A percentile compares a stretch with the other conserved stretches of the same genome.
Evolutionary conservation across 495 filamentous ascomycete species (phyloP).

Genomic region (Jackrogersella multiformis): DNA sequence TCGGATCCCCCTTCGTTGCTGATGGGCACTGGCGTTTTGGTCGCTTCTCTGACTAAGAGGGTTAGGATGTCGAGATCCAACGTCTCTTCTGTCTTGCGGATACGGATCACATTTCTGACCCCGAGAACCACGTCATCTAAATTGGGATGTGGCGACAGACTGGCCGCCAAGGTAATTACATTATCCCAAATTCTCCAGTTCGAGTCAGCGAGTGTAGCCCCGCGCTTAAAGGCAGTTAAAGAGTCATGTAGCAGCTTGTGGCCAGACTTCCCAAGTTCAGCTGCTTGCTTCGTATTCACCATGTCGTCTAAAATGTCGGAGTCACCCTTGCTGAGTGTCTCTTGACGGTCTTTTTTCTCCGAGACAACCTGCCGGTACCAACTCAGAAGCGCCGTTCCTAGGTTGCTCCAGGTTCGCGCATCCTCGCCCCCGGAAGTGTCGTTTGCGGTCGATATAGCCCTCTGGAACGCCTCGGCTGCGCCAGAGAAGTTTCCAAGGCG

Average conservation of each 20-base stretch:
- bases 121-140: conserved; percentile 78
- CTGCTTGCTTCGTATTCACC: conserved; percentile 32
- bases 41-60: conserved; percentile 74
- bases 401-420: conserved; percentile 92
- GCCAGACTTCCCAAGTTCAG: conserved; percentile 33
- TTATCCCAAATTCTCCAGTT: conserved; percentile 97
- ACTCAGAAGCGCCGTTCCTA: conserved; percentile 78
- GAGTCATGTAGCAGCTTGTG: conserved; percentile 75
- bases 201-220: conserved; percentile 79
- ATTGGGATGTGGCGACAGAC: conserved; percentile 72
- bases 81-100: conserved; percentile 76
- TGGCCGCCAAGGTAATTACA: conserved; percentile 82
- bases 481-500: conserved; percentile 77
- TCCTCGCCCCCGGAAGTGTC: conserved; percentile 82
- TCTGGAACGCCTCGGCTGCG: conserved; percentile 86
- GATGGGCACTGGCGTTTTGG: conserved; percentile 48
- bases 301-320: conserved; percentile 40
- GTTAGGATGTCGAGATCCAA: conserved; percentile 78
- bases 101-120: conserved; percentile 74
- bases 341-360: conserved; percentile 47
- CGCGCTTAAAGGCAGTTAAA: conserved; percentile 83
- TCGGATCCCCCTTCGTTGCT: conserved; percentile 50
- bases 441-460: conserved; percentile 65
- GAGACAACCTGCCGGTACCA: conserved; percentile 53
- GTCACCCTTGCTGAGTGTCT: conserved; percentile 37